A percentile compares a stretch with the other conserved stretches of the same genome.
Conservation (phyloP, 768 basidiomycete species). For the Pleurotus sapidus region DNA sequence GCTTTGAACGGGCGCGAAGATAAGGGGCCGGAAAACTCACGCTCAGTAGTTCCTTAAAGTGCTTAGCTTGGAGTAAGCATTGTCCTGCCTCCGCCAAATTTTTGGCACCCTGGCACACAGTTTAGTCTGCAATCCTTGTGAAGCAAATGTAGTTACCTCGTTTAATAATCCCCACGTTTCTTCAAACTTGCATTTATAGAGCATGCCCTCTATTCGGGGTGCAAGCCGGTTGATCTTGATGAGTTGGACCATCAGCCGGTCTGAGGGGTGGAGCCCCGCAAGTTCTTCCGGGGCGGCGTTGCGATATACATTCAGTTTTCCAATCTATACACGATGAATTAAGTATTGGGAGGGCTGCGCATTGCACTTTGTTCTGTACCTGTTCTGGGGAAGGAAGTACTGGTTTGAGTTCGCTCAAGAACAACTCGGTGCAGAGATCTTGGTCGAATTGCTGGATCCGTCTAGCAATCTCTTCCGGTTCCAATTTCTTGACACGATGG, state of each 20-base stretch:
- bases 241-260: slow-evolving; percentile 94
- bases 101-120: slow-evolving; percentile 58
- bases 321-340: slow-evolving; percentile 46
- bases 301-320: slow-evolving; percentile 87
- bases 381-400: slow-evolving; percentile 92
- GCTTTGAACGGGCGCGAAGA: no score
- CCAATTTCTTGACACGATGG: slow-evolving; percentile 76
- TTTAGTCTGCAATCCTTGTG: slow-evolving; percentile 4
- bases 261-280: slow-evolving; percentile 86
- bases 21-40: slow-evolving; percentile 35
- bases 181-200: slow-evolving; percentile 86
- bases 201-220: slow-evolving; percentile 93
- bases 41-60: slow-evolving; percentile 88
- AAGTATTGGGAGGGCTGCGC: not conserved
- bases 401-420: slow-evolving; percentile 84
- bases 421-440: slow-evolving; percentile 82
- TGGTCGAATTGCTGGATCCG: slow-evolving; percentile 87
- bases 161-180: slow-evolving; percentile 82
- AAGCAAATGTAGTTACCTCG: slow-evolving; percentile 48
- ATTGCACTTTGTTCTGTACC: slow-evolving; percentile 33
- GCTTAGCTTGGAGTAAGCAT: slow-evolving; percentile 73
- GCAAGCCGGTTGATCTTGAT: slow-evolving; percentile 90
- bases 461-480: slow-evolving; percentile 83
- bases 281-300: slow-evolving; percentile 87
- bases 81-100: slow-evolving; percentile 82